phyloP scores from a whole-genome alignment of 805 yeast species.

The Wickerhamomyces sydowiorum region DNA sequence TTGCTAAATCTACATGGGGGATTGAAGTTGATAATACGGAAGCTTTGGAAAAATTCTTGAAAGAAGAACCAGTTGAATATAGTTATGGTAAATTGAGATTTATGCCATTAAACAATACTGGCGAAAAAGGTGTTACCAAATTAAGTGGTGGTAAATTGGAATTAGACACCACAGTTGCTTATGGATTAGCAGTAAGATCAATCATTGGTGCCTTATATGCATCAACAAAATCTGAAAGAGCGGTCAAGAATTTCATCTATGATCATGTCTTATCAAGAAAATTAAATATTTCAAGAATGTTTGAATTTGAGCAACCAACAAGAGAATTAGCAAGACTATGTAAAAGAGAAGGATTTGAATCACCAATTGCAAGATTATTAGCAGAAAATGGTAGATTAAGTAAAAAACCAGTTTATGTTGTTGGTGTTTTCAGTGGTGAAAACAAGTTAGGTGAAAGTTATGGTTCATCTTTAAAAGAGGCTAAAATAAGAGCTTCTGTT shows the following conservation, averaged over 20 bases:
- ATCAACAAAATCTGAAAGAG: slow-evolving; percentile 51
- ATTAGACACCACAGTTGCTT: slow-evolving; percentile 26
- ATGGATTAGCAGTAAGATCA: slow-evolving; percentile 72
- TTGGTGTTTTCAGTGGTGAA: slow-evolving; percentile 84
- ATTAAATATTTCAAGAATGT: slow-evolving; percentile 65
- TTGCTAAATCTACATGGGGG: slow-evolving; percentile 79
- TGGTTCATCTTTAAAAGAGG: slow-evolving; percentile 86
- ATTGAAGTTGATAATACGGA: slow-evolving; percentile 68
- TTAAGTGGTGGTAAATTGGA: slow-evolving; percentile 29
- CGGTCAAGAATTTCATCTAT: slow-evolving; percentile 60
- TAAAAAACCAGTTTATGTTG: slow-evolving; percentile 78
- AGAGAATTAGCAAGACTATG: slow-evolving; percentile 76
- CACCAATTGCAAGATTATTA: slow-evolving; percentile 75
- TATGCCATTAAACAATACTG: slow-evolving; percentile 23
- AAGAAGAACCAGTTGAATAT: slow-evolving; percentile 62
- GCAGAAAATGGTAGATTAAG: slow-evolving; percentile 93
- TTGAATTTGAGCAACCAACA: slow-evolving; percentile 80
- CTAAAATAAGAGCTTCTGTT: slow-evolving; percentile 87
- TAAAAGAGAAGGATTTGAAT: slow-evolving; percentile 63
- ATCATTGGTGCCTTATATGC: slow-evolving; percentile 79
- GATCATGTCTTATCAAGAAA: slow-evolving; percentile 80
- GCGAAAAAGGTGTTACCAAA: slow-evolving; percentile 47
- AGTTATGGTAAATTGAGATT: slow-evolving; percentile 68
- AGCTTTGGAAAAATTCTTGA: slow-evolving; percentile 57
- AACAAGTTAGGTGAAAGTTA: slow-evolving; percentile 89